Evolutionary conservation across 2,329 filamentous ascomycete species (phyloP).

Genomic region (Moelleriella libera): DNA sequence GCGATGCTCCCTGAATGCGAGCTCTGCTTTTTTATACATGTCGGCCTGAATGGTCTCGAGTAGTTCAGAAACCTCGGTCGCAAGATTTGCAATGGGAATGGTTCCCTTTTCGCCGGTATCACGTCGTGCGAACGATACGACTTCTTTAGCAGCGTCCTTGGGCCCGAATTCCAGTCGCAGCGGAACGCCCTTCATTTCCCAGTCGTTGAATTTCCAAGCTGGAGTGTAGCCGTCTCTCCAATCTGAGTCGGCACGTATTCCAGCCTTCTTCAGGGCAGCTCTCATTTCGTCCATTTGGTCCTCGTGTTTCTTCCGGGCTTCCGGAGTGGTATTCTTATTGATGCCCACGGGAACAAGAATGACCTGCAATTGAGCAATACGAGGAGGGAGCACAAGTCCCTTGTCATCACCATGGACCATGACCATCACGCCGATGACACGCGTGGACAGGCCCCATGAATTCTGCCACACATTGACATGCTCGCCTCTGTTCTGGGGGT

Average conservation of each 20-base stretch:
- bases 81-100: slow-evolving; percentile 61
- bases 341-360: slow-evolving; percentile 88
- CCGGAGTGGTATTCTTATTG: slow-evolving; percentile 71
- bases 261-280: slow-evolving; percentile 52
- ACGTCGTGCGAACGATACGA: slow-evolving; percentile 74
- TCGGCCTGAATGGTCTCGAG: slow-evolving; percentile 84
- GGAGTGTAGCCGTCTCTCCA: slow-evolving; percentile 84
- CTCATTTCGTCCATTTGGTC: slow-evolving; percentile 62
- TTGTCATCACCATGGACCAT: slow-evolving; percentile 97
- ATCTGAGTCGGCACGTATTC: slow-evolving; percentile 69
- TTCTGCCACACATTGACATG: slow-evolving; percentile 94
- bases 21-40: slow-evolving; percentile 63
- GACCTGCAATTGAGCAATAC: slow-evolving; percentile 74
- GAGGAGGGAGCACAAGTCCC: slow-evolving; percentile 82
- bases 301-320: slow-evolving; percentile 64
- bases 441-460: slow-evolving; percentile 95
- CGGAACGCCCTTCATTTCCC: slow-evolving; percentile 92
- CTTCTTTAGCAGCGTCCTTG: slow-evolving; percentile 76
- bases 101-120: slow-evolving; percentile 76
- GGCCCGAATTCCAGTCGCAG: slow-evolving; percentile 91
- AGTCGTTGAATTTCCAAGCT: slow-evolving; percentile 98
- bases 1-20: slow-evolving; percentile 66
- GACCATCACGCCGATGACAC: slow-evolving; percentile 96
- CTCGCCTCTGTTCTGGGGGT: slow-evolving; percentile 67
- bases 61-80: slow-evolving; percentile 59